Conservation (phyloP, 106 monocot species). For the Apostasia ramifera region DNA sequence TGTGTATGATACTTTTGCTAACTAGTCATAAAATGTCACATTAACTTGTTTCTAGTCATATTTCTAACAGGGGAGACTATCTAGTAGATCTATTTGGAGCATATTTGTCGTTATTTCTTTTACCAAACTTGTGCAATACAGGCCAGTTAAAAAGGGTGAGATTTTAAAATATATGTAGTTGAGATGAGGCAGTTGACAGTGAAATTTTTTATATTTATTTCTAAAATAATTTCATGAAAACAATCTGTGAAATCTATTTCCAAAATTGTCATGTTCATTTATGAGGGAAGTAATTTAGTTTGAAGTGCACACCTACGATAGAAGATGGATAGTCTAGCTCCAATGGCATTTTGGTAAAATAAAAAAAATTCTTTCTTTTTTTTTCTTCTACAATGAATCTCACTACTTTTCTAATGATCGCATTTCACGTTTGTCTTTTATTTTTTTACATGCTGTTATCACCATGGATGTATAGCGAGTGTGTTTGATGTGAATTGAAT, state of each 20-base stretch:
- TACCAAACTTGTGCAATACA: slow-evolving; percentile 37
- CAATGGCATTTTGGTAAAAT: too few relatives aligned
- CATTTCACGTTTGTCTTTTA: too few relatives aligned
- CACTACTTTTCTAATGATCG: too few relatives aligned
- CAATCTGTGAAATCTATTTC: background rate
- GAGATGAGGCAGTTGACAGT: background rate
- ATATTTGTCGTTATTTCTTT: slow-evolving; percentile 22
- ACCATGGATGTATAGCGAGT: too few relatives aligned
- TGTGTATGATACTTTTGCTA: too few relatives aligned
- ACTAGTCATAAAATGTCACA: too few relatives aligned
- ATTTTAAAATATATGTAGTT: background rate
- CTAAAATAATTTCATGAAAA: background rate
- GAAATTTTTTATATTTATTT: background rate
- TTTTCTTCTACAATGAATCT: too few relatives aligned
- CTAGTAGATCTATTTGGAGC: slow-evolving; percentile 30
- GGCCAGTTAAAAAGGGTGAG: slow-evolving; percentile 46
- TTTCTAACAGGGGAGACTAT: slow-evolving; percentile 26
- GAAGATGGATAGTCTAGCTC: too few relatives aligned
- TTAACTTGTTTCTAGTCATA: background rate
- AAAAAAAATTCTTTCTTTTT: too few relatives aligned
- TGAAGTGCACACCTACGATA: background rate
- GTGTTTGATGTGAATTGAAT: too few relatives aligned
- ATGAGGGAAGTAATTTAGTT: background rate
- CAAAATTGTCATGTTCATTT: background rate
- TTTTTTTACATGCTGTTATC: too few relatives aligned